These are phyloP conservation scores for Whalleya microplaca DNA, from an alignment of 2,329 filamentous ascomycete species.

Conservation along the genomic window DNA sequence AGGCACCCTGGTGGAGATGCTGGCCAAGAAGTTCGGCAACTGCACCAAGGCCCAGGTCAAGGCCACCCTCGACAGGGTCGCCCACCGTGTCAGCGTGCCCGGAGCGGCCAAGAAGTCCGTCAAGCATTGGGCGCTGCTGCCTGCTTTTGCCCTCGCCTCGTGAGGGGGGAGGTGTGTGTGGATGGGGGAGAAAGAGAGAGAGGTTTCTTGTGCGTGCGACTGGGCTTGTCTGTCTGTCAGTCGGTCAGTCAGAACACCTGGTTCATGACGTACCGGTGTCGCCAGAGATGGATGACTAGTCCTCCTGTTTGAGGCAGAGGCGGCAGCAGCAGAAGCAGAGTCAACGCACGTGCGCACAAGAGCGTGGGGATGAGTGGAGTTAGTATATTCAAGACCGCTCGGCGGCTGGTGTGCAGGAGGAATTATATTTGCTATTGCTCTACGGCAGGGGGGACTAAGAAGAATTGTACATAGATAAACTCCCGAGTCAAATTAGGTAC, in stretches of 20 bases:
- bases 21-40: slow-evolving; percentile 76
- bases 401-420: too few relatives aligned
- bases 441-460: background rate
- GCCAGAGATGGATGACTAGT: too few relatives aligned
- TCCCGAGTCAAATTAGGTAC: too few relatives aligned
- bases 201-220: background rate
- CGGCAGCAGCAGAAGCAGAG: too few relatives aligned
- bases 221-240: too few relatives aligned
- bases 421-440: background rate
- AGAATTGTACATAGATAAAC: background rate
- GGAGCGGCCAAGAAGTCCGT: slow-evolving; percentile 59
- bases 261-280: too few relatives aligned
- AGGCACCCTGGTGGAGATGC: slow-evolving; percentile 71
- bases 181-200: background rate
- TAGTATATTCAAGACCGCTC: background rate
- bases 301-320: too few relatives aligned
- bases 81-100: slow-evolving; percentile 54
- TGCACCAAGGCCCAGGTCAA: slow-evolving; percentile 72
- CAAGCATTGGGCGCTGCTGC: slow-evolving; percentile 50
- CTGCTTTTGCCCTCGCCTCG: slow-evolving; percentile 10
- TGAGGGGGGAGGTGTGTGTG: too few relatives aligned
- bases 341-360: too few relatives aligned
- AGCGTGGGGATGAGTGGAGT: background rate
- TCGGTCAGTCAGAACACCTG: too few relatives aligned
- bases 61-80: slow-evolving; percentile 68